These are phyloP conservation scores for Cenococcum geophilum DNA, from an alignment of 495 filamentous ascomycete genomes.

Conservation along the genomic window DNA sequence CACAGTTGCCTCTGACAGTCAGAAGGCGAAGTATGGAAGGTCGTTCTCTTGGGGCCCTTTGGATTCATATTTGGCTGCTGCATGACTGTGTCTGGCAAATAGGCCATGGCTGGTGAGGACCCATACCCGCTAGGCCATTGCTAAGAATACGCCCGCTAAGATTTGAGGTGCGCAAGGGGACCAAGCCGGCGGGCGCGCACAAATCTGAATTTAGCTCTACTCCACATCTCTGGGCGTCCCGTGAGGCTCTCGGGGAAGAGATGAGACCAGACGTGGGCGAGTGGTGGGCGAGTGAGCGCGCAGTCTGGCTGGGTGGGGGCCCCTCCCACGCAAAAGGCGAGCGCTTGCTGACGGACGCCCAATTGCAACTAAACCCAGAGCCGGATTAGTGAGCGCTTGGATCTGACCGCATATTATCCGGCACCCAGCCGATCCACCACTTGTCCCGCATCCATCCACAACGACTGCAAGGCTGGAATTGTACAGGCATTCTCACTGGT, in stretches of 20 bases:
- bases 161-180: not conserved
- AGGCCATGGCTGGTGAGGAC: not conserved
- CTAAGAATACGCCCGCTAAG: conserved; percentile 5
- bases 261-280: not conserved
- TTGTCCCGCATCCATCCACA: not conserved
- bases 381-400: not conserved
- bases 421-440: too few relatives aligned
- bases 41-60: conserved; percentile 10
- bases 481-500: not conserved
- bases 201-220: not conserved
- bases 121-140: not conserved
- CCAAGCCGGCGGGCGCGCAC: not conserved
- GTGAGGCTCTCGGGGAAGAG: conserved; percentile 1
- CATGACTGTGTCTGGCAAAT: not conserved
- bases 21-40: conserved; percentile 14
- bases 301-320: too few relatives aligned
- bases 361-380: not conserved
- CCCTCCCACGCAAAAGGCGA: too few relatives aligned
- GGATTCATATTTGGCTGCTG: not conserved
- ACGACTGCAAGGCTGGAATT: not conserved
- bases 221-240: not conserved
- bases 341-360: not conserved
- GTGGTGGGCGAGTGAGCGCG: not conserved
- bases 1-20: conserved; percentile 21
- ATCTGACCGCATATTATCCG: not conserved